Conservation (phyloP, 1,284 basidiomycete species). For the Apiotrichum veenhuisii region DNA sequence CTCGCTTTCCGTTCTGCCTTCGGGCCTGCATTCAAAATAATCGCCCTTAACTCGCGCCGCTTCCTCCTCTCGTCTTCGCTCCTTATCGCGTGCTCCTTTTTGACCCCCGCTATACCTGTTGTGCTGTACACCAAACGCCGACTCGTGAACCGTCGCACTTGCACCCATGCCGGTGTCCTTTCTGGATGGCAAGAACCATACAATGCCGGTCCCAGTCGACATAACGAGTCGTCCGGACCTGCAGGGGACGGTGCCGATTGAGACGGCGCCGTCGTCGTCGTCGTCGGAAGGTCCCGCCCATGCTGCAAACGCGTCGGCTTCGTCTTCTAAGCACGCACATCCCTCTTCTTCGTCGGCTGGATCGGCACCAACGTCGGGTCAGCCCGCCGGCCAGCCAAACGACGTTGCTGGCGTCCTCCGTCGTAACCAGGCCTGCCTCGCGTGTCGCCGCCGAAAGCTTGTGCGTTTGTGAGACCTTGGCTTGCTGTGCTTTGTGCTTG, state of each 20-base stretch:
- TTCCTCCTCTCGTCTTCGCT: too few relatives aligned
- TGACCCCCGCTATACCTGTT: too few relatives aligned
- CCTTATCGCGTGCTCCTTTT: too few relatives aligned
- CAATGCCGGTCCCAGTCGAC: slow-evolving; percentile 12
- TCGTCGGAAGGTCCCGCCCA: too few relatives aligned
- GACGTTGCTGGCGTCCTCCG: slow-evolving; percentile 27
- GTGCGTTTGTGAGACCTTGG: slow-evolving; percentile 3
- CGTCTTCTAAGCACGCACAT: neutral
- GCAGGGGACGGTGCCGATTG: slow-evolving; percentile 16
- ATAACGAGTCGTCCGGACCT: slow-evolving; percentile 15
- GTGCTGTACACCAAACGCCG: neutral
- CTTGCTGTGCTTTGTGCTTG: neutral
- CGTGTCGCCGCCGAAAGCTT: slow-evolving; percentile 29
- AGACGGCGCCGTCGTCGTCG: slow-evolving; percentile 10
- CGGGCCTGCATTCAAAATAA: too few relatives aligned
- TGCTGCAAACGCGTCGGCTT: neutral
- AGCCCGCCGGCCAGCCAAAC: slow-evolving; percentile 9
- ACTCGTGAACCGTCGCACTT: neutral
- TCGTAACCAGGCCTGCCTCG: slow-evolving; percentile 31
- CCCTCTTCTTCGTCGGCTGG: neutral
- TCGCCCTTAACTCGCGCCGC: too few relatives aligned
- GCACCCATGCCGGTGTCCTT: neutral
- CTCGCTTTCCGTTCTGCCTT: too few relatives aligned
- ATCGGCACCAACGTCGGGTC: neutral
- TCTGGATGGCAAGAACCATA: slow-evolving; percentile 2